phyloP scores from a whole-genome alignment of 2,329 filamentous ascomycete genomes.

The Amauroascus niger region DNA sequence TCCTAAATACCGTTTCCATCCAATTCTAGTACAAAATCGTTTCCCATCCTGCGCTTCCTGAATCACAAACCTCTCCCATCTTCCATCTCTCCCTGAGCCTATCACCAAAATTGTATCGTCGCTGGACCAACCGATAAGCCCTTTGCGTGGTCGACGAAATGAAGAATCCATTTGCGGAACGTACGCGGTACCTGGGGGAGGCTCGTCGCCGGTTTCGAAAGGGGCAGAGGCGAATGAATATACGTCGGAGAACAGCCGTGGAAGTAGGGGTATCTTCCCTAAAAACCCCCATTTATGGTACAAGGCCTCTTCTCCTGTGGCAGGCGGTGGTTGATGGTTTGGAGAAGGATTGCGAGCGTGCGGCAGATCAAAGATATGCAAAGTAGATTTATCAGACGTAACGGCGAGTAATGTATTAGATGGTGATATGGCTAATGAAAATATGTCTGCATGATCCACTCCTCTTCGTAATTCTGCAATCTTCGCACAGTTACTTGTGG shows the following conservation, averaged over 20 bases:
- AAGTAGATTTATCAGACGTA: constrained; percentile 90
- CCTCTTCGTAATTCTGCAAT: constrained; percentile 79
- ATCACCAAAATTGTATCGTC: constrained; percentile 66
- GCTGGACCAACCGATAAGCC: constrained; percentile 72
- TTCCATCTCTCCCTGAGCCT: constrained; percentile 66
- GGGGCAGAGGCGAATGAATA: constrained; percentile 74
- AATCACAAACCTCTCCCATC: constrained; percentile 80
- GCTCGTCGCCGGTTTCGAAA: constrained; percentile 76
- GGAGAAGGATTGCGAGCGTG: constrained; percentile 30
- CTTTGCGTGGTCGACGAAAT: constrained; percentile 59
- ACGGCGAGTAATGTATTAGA: constrained; percentile 71
- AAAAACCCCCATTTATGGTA: constrained; percentile 77
- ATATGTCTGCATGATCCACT: constrained; percentile 78
- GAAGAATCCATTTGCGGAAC: constrained; percentile 45
- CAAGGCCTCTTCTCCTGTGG: constrained; percentile 38
- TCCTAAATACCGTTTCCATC: constrained; percentile 70
- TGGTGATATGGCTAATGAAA: constrained; percentile 79
- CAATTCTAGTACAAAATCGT: constrained; percentile 57
- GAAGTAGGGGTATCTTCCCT: constrained; percentile 72
- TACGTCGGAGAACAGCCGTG: constrained; percentile 76
- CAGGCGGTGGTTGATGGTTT: constrained; percentile 19
- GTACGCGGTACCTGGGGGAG: constrained; percentile 34
- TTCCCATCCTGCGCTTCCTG: constrained; percentile 55
- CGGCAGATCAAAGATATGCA: constrained; percentile 86
- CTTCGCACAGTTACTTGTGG: constrained; percentile 67